Evolutionary conservation across 2,329 filamentous ascomycete species (phyloP).

Genomic region (Didymellaceae sp.): DNA sequence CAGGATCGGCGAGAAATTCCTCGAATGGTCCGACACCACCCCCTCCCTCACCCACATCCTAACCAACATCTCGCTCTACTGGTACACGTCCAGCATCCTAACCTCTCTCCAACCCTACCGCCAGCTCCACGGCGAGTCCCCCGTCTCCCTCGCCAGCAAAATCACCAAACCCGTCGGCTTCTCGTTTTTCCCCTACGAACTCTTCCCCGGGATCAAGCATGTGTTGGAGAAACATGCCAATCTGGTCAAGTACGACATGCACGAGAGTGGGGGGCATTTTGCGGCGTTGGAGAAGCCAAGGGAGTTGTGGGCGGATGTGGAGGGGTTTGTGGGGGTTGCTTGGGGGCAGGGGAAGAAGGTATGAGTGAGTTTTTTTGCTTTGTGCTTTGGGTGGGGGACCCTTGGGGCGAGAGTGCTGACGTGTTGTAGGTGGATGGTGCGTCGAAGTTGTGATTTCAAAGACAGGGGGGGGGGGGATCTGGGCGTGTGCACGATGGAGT

Average conservation of each 20-base stretch:
- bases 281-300: slow-evolving; percentile 57
- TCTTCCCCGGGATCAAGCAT: slow-evolving; percentile 47
- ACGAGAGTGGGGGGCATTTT: slow-evolving; percentile 62
- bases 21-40: slow-evolving; percentile 60
- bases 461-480: too few species aligned
- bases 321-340: slow-evolving; percentile 52
- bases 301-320: slow-evolving; percentile 53
- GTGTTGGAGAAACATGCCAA: slow-evolving; percentile 48
- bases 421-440: not conserved
- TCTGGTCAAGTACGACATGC: slow-evolving; percentile 48
- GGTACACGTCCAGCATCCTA: slow-evolving; percentile 58
- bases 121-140: slow-evolving; percentile 7
- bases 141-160: not conserved
- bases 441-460: slow-evolving; percentile 4
- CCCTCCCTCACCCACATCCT: slow-evolving; percentile 55
- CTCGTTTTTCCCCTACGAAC: slow-evolving; percentile 54
- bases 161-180: slow-evolving; percentile 52
- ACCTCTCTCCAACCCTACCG: slow-evolving; percentile 60
- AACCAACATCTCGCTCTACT: slow-evolving; percentile 61
- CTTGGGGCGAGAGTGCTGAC: not conserved
- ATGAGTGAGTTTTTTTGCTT: slow-evolving; percentile 12
- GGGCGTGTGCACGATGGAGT: too few species aligned
- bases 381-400: not conserved
- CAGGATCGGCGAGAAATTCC: slow-evolving; percentile 63
- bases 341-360: slow-evolving; percentile 45